Conservation (phyloP, 2,329 filamentous ascomycete species). For the Balansia obtecta region DNA sequence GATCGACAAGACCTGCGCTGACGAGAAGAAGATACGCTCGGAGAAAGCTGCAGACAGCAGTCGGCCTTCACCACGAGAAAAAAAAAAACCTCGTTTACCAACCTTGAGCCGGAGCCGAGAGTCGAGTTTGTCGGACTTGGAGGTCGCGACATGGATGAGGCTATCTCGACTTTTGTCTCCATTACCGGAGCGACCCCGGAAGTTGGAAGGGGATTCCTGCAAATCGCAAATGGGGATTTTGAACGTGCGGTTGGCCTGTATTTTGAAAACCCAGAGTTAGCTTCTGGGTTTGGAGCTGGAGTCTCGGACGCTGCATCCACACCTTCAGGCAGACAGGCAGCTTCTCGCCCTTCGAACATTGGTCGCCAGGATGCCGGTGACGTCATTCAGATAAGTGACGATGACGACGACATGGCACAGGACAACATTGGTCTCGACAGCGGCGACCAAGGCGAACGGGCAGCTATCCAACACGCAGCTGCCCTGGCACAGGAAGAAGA, state of each 20-base stretch:
- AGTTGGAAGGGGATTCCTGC: constrained; percentile 71
- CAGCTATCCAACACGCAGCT: constrained; percentile 26
- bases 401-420: constrained; percentile 44
- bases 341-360: constrained; percentile 15
- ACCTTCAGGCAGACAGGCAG: constrained; percentile 13
- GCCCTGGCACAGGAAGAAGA: constrained; percentile 58
- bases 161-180: constrained; percentile 64
- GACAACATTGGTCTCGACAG: constrained; percentile 22
- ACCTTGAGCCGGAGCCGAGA: neutral
- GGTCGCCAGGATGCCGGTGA: constrained; percentile 23
- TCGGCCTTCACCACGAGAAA: neutral
- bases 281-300: constrained; percentile 23
- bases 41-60: no score
- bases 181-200: constrained; percentile 67
- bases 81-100: neutral
- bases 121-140: neutral
- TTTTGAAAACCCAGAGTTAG: constrained; percentile 73
- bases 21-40: neutral
- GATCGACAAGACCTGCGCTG: neutral
- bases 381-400: constrained; percentile 63
- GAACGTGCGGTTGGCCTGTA: constrained; percentile 81
- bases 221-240: constrained; percentile 72
- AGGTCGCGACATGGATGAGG: constrained; percentile 47
- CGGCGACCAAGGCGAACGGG: constrained; percentile 25
- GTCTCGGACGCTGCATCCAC: constrained; percentile 11